These are phyloP conservation scores for Solanum aculeatissimum DNA, from an alignment of 305 asterid species.

Conservation along the genomic window DNA sequence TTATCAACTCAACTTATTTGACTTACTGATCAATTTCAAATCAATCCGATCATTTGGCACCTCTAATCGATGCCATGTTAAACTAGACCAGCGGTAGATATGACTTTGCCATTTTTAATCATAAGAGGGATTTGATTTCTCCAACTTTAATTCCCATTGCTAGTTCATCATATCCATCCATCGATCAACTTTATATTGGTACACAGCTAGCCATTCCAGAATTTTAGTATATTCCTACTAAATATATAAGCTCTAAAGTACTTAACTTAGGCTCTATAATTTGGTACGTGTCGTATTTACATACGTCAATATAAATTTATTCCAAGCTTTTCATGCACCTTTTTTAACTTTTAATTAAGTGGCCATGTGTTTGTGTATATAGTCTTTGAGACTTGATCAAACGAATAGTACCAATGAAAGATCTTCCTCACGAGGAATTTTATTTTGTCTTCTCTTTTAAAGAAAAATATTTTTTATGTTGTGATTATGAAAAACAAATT, in stretches of 20 bases:
- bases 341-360: neutral
- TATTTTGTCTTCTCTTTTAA: neutral
- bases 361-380: neutral
- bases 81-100: neutral
- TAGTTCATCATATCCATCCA: neutral
- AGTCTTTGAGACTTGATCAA: neutral
- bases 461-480: neutral
- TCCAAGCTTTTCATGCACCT: neutral
- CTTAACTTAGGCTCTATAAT: neutral
- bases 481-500: neutral
- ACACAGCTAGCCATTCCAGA: slow-evolving; percentile 8
- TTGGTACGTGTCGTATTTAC: neutral
- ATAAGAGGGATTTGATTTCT: neutral
- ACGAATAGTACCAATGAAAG: neutral
- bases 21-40: neutral
- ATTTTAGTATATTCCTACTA: slow-evolving; percentile 7
- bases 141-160: neutral
- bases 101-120: neutral
- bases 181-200: slow-evolving; percentile 4
- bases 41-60: neutral
- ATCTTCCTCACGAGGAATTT: neutral
- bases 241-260: neutral
- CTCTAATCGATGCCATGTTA: neutral
- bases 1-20: neutral
- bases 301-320: neutral